A percentile compares a stretch with the other conserved stretches of the same genome.
phyloP scores from a whole-genome alignment of 2,329 filamentous ascomycete species.

The Trichoderma pleuroti region DNA sequence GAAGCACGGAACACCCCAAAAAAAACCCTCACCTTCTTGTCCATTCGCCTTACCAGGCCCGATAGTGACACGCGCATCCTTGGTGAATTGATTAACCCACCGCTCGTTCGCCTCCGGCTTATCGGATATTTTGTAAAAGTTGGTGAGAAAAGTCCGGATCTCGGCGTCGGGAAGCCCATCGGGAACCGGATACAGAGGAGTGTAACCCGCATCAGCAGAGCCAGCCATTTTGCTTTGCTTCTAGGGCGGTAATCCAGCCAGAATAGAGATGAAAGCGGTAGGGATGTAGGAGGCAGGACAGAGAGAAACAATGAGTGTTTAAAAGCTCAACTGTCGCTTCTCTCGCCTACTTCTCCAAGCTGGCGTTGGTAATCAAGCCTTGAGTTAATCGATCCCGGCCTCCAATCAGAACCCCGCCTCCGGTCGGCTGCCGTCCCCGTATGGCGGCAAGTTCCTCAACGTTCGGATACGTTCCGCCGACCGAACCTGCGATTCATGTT shows the following conservation, averaged over 20 bases:
- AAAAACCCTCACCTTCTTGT: constrained; percentile 30
- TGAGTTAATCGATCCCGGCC: background rate
- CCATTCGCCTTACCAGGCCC: constrained; percentile 39
- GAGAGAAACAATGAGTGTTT: background rate
- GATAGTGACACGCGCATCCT: constrained; percentile 42
- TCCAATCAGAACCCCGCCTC: background rate
- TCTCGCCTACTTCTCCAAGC: background rate
- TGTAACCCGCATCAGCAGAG: constrained; percentile 28
- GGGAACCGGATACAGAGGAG: constrained; percentile 32
- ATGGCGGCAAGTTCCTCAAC: background rate
- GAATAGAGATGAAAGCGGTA: background rate
- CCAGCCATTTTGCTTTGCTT: constrained; percentile 19
- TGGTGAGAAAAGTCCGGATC: constrained; percentile 39
- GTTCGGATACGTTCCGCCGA: constrained; percentile 5
- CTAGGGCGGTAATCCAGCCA: background rate
- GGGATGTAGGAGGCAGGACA: background rate
- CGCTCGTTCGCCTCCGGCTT: constrained; percentile 38
- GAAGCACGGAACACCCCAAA: background rate
- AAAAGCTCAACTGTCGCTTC: background rate
- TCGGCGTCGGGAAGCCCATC: constrained; percentile 31
- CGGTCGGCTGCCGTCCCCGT: background rate
- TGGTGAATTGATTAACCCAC: constrained; percentile 42
- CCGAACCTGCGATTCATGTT: background rate
- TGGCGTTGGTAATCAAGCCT: background rate
- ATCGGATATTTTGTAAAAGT: constrained; percentile 46